Conservation (phyloP, 83 land plant genomes). For the Picea engelmannii region DNA sequence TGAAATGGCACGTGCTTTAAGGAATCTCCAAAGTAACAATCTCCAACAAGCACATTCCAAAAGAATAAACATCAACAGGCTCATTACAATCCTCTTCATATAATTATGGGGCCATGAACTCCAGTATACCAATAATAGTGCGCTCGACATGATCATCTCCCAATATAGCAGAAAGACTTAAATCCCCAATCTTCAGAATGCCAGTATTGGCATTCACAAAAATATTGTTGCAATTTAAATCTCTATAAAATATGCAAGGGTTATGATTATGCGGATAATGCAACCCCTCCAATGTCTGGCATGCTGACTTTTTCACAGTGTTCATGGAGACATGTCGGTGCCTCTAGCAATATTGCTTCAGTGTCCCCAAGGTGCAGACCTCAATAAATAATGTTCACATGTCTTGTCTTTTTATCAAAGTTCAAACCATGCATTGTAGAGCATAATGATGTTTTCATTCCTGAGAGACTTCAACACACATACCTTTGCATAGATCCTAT, state of each 20-base stretch:
- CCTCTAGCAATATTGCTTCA: constrained; percentile 70
- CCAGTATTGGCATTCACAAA: constrained; percentile 86
- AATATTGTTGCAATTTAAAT: constrained; percentile 82
- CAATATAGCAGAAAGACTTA: constrained; percentile 74
- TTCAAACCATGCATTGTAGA: constrained; percentile 55
- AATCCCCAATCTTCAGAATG: constrained; percentile 80
- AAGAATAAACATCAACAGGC: constrained; percentile 81
- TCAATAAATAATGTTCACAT: constrained; percentile 82
- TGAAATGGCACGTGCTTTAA: constrained; percentile 69
- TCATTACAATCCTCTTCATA: constrained; percentile 90
- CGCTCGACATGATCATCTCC: constrained; percentile 68
- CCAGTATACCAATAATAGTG: constrained; percentile 72
- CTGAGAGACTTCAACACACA: constrained; percentile 48
- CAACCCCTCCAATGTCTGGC: constrained; percentile 68
- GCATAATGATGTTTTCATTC: constrained; percentile 65
- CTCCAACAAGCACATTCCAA: constrained; percentile 88
- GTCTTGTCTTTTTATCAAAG: constrained; percentile 27
- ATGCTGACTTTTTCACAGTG: constrained; percentile 70
- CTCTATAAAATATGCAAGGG: constrained; percentile 84
- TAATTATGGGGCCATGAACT: constrained; percentile 91
- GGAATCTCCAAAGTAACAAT: constrained; percentile 81
- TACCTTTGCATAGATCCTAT: constrained; percentile 68
- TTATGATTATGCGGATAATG: constrained; percentile 71
- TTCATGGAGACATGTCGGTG: constrained; percentile 78
- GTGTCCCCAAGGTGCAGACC: constrained; percentile 75